These are phyloP conservation scores for Gyrodon lividus DNA, from an alignment of 768 basidiomycete species.

Conservation along the genomic window DNA sequence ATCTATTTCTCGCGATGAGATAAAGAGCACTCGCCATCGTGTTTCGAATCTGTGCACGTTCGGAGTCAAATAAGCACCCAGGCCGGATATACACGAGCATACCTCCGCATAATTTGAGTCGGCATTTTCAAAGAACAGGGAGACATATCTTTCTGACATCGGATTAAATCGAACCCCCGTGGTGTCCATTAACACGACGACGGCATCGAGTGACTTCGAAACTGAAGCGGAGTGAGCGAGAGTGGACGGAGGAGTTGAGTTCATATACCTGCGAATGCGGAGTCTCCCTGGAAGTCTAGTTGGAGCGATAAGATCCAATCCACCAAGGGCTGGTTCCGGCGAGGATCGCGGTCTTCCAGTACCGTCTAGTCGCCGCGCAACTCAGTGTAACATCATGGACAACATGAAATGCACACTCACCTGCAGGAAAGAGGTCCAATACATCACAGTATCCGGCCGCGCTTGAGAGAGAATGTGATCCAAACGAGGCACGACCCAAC, in stretches of 20 bases:
- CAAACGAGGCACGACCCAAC: conserved; percentile 64
- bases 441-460: conserved; percentile 78
- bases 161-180: conserved; percentile 66
- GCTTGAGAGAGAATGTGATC: conserved; percentile 68
- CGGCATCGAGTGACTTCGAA: conserved; percentile 68
- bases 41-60: conserved; percentile 54
- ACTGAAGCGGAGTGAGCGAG: conserved; percentile 43
- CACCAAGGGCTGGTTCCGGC: conserved; percentile 68
- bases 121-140: conserved; percentile 70
- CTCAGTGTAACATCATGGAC: conserved; percentile 1
- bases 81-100: conserved; percentile 8
- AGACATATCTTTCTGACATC: conserved; percentile 64
- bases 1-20: conserved; percentile 55
- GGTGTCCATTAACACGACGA: conserved; percentile 65
- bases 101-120: conserved; percentile 88
- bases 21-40: conserved; percentile 68
- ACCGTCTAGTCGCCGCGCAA: conserved; percentile 37
- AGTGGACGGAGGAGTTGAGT: background rate
- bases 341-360: conserved; percentile 73
- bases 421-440: conserved; percentile 70
- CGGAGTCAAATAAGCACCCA: background rate
- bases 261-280: conserved; percentile 78
- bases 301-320: conserved; percentile 76
- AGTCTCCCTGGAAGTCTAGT: conserved; percentile 80
- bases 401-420: conserved; percentile 2